phyloP scores from a whole-genome alignment of 257 asterid genomes.

The Nicotiana otophora region DNA sequence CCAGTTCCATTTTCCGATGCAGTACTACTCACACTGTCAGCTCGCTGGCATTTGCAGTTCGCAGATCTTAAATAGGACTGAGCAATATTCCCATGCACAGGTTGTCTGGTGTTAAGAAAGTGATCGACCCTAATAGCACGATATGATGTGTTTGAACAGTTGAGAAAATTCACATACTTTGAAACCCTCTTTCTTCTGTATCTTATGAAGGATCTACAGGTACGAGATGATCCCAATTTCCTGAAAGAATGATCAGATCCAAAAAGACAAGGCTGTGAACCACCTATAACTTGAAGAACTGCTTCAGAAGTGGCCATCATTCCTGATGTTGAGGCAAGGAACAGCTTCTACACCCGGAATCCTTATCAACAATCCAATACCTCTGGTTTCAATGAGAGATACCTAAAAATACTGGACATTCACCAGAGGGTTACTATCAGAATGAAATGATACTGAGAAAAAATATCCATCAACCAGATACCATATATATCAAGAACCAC shows the following conservation, averaged over 20 bases:
- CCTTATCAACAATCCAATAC: background rate
- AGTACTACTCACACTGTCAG: slow-evolving; percentile 42
- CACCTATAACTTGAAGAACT: slow-evolving; percentile 30
- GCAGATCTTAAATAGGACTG: slow-evolving; percentile 12
- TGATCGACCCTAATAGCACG: slow-evolving; percentile 13
- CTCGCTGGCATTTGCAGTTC: slow-evolving; percentile 45
- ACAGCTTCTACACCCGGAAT: background rate
- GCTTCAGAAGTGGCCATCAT: slow-evolving; percentile 42
- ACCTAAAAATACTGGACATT: background rate
- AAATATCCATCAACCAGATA: background rate
- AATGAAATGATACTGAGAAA: background rate
- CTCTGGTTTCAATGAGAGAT: background rate
- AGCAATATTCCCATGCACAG: slow-evolving; percentile 13
- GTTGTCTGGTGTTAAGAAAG: slow-evolving; percentile 7
- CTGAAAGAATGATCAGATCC: slow-evolving; percentile 26
- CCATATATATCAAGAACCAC: background rate
- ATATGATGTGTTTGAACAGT: slow-evolving; percentile 16
- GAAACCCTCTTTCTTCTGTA: slow-evolving; percentile 29
- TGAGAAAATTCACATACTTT: slow-evolving; percentile 13
- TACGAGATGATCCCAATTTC: slow-evolving; percentile 15
- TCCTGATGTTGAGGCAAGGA: background rate
- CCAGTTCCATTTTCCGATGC: slow-evolving; percentile 38
- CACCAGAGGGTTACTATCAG: background rate
- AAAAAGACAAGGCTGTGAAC: slow-evolving; percentile 20
- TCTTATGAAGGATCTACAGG: slow-evolving; percentile 21